These are phyloP conservation scores for Pseudogymnoascus sp. DNA, from an alignment of 2,329 filamentous ascomycete genomes.

Conservation along the genomic window DNA sequence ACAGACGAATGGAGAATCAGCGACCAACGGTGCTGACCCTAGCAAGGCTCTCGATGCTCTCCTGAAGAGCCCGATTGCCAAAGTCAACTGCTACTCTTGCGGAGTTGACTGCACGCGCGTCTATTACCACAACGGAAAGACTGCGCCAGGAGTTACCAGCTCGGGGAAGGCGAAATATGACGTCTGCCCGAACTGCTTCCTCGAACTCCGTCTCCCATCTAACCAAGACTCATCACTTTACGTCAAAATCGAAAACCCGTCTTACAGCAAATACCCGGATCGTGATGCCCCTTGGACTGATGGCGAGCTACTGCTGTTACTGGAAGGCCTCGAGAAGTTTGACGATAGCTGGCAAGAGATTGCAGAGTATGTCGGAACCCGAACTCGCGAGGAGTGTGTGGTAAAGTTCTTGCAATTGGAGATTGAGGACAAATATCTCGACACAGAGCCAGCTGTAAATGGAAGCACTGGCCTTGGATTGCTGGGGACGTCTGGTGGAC, in stretches of 20 bases:
- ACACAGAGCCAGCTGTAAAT: slow-evolving; percentile 56
- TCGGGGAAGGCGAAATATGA: slow-evolving; percentile 62
- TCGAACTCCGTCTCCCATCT: slow-evolving; percentile 73
- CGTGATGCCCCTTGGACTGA: slow-evolving; percentile 87
- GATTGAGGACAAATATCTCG: slow-evolving; percentile 94
- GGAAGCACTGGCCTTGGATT: slow-evolving; percentile 53
- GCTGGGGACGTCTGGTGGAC: slow-evolving; percentile 66
- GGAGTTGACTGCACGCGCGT: slow-evolving; percentile 78
- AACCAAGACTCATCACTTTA: slow-evolving; percentile 76
- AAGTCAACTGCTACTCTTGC: slow-evolving; percentile 82
- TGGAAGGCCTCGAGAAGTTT: slow-evolving; percentile 86
- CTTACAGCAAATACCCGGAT: slow-evolving; percentile 69
- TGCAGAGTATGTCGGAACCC: slow-evolving; percentile 82
- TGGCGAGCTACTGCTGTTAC: slow-evolving; percentile 75
- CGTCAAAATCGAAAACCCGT: slow-evolving; percentile 80
- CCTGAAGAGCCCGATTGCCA: slow-evolving; percentile 56
- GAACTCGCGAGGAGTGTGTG: slow-evolving; percentile 91
- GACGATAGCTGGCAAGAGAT: slow-evolving; percentile 96
- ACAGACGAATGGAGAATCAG: slow-evolving; percentile 64
- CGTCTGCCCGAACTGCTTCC: slow-evolving; percentile 83
- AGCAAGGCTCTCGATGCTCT: slow-evolving; percentile 46
- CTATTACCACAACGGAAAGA: slow-evolving; percentile 62
- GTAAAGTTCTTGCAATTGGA: slow-evolving; percentile 93
- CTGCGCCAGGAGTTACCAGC: slow-evolving; percentile 30
- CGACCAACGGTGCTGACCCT: slow-evolving; percentile 48